Base-by-base conservation (phyloP, 768 basidiomycete species). In the Tylopilus subfusipes region DNA sequence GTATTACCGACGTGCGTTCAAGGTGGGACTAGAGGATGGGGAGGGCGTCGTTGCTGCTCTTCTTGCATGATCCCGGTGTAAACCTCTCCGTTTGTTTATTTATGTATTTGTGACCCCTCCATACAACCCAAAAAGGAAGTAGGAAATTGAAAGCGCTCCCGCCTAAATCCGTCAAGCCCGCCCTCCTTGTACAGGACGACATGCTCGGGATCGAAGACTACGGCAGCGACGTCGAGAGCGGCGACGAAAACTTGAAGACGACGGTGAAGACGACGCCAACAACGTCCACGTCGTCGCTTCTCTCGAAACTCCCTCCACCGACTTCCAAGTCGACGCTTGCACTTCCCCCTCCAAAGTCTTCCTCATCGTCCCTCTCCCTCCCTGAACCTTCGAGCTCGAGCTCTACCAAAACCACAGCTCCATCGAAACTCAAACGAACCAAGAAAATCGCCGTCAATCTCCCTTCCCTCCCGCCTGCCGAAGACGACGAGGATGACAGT, bases 151-250 rank as follows among this genome's bases (percentile, higher is more conserved):
- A n/a, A n/a, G n/a, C n/a, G n/a, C n/a, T n/a, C n/a, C n/a, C n/a
- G n/a, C n/a, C n/a, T n/a, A n/a, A 29, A 9, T 38, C 12, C 6
- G 16, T 38, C n/a, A 12, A 10, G 12, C 10, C 9, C 13, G 7
- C 4, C 22, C 14, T 44, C 33, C 12, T 48, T 30, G 31, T 19
- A 13, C 21, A 30, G 2, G 16, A 58, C 52, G 63, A 56, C 60
- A 90, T 90, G 86, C 80, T 90, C 57, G 86, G 86, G 30, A 76
- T 91, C 54, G 88, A 86, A 63, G 82, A 77, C 75, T 90, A 91
- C 62, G 87, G 86, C 58, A 91, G 88, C 71, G 86, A 78, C 72
- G 79, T 70, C 62, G 83, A 87, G 59, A 79, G 75, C 63, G 84
- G 82, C 53, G 72, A 74, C 54, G 80, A 81, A 53, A 54, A 52